Percentiles rank a stretch among this genome's conserved stretches.
These are phyloP conservation scores for Stipa capillata DNA, from an alignment of 176 grass and related monocot genomes.

Conservation along the genomic window DNA sequence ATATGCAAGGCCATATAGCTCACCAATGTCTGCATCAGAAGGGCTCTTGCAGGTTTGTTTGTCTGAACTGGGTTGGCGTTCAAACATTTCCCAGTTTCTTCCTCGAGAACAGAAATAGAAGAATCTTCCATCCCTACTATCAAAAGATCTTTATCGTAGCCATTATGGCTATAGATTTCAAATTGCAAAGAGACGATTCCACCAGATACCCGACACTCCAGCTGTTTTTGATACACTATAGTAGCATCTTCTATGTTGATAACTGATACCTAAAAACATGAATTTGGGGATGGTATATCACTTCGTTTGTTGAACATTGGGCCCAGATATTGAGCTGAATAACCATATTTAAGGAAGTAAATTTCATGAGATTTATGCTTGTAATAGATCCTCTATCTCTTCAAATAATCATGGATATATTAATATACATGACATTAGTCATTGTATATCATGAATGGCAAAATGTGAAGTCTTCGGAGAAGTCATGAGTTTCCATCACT, in stretches of 20 bases:
- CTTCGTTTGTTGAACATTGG: neutral
- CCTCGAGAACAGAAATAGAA: constrained; percentile 64
- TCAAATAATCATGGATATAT: neutral
- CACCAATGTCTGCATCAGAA: constrained; percentile 70
- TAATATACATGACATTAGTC: neutral
- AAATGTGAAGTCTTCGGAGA: neutral
- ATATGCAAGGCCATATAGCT: constrained; percentile 5
- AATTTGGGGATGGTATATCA: neutral
- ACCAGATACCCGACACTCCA: constrained; percentile 60
- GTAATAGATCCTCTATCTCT: neutral
- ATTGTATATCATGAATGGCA: neutral
- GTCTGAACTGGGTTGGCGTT: constrained; percentile 60
- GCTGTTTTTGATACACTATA: constrained; percentile 88
- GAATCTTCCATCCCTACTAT: constrained; percentile 77
- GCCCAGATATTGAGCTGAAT: neutral
- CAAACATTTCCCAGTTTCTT: constrained; percentile 66
- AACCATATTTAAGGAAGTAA: neutral
- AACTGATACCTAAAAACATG: constrained; percentile 68
- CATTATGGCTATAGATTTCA: constrained; percentile 59
- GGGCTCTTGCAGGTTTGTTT: constrained; percentile 71
- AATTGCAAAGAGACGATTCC: constrained; percentile 83
- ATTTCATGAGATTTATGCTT: neutral
- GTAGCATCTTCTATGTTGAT: constrained; percentile 57
- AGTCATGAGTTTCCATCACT: neutral
- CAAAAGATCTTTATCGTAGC: constrained; percentile 66